Conservation (phyloP, 768 basidiomycete species). For the Agaricus subrufescens region DNA sequence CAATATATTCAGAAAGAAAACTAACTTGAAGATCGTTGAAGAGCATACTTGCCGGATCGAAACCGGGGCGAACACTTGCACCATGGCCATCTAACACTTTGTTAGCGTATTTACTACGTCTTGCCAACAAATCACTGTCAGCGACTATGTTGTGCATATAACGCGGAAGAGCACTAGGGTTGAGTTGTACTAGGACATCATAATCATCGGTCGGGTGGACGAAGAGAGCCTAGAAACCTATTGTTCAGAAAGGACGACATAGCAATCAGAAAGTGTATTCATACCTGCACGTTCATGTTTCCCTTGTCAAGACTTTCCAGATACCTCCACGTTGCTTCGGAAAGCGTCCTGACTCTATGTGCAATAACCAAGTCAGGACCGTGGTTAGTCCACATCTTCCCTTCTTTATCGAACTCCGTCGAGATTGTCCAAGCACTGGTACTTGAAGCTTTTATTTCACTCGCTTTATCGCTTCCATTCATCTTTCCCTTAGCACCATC, state of each 20-base stretch:
- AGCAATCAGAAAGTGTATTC: slow-evolving; percentile 1
- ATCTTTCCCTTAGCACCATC: not conserved
- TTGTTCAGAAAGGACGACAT: not conserved
- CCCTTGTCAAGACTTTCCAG: slow-evolving; percentile 50
- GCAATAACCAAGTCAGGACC: slow-evolving; percentile 73
- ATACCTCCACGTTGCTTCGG: slow-evolving; percentile 66
- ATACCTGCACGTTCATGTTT: slow-evolving; percentile 56
- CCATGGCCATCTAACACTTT: slow-evolving; percentile 23
- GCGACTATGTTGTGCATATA: slow-evolving; percentile 68
- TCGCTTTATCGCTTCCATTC: slow-evolving; percentile 15
- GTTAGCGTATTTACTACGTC: slow-evolving; percentile 42
- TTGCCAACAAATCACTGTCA: slow-evolving; percentile 42
- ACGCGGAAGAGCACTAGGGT: slow-evolving; percentile 59
- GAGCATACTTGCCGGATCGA: slow-evolving; percentile 71
- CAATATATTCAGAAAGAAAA: not conserved
- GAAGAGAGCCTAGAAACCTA: slow-evolving; percentile 64
- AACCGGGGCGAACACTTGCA: slow-evolving; percentile 51
- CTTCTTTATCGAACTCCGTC: slow-evolving; percentile 73
- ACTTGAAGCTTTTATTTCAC: slow-evolving; percentile 10
- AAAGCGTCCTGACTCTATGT: slow-evolving; percentile 64
- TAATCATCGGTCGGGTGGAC: slow-evolving; percentile 81
- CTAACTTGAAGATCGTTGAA: slow-evolving; percentile 71
- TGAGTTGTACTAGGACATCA: slow-evolving; percentile 76
- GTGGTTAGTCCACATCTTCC: slow-evolving; percentile 69
- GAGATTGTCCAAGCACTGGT: slow-evolving; percentile 68